Conservation (phyloP, 805 yeast genomes). For the Yarrowia divulgata region DNA sequence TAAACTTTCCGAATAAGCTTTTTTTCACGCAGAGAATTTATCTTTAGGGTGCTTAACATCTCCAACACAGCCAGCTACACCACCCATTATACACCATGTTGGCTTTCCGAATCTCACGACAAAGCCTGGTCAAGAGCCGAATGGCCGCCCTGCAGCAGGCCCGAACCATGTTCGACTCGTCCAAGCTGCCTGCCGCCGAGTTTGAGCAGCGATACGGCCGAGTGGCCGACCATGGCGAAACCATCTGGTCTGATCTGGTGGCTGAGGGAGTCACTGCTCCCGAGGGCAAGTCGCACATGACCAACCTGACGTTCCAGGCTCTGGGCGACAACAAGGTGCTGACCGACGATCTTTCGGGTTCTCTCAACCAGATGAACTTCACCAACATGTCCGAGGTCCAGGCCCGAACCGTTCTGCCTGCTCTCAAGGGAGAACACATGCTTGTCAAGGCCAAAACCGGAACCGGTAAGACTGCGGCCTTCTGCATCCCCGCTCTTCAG, state of each 20-base stretch:
- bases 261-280: conserved; percentile 27
- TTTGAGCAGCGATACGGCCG: conserved; percentile 28
- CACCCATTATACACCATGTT: conserved; percentile 12
- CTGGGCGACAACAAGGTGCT: conserved; percentile 20
- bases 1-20: neutral
- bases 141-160: neutral
- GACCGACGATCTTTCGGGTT: conserved; percentile 13
- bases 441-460: conserved; percentile 94
- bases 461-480: conserved; percentile 92
- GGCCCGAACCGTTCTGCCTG: conserved; percentile 59
- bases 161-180: conserved; percentile 36
- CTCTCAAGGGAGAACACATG: conserved; percentile 74
- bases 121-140: neutral
- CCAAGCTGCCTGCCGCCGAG: conserved; percentile 21
- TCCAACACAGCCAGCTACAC: neutral
- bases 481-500: conserved; percentile 80
- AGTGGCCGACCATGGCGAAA: conserved; percentile 6
- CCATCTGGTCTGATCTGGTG: conserved; percentile 33
- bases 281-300: conserved; percentile 33
- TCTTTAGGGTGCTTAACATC: neutral
- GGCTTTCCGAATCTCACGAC: conserved; percentile 21
- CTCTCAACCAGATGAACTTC: conserved; percentile 42
- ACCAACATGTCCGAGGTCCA: conserved; percentile 51
- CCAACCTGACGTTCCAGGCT: conserved; percentile 33
- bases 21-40: conserved; percentile 8